Percentiles rank a stretch among this genome's conserved stretches.
Conservation (phyloP, 176 grass and related monocot species). For the Tillandsia fasciculata region DNA sequence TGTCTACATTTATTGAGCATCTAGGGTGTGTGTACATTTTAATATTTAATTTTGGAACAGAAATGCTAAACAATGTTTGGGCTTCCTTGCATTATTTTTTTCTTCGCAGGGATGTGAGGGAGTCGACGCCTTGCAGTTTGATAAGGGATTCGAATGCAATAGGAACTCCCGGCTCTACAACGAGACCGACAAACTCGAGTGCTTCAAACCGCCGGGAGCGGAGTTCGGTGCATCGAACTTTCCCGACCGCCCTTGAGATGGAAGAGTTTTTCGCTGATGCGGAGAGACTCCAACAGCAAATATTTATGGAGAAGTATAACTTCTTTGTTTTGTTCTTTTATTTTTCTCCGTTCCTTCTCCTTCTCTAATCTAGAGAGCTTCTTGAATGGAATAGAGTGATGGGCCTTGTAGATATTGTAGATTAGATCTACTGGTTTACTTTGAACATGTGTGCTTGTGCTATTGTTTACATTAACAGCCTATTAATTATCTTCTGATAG, state of each 20-base stretch:
- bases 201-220: conserved; percentile 19
- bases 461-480: too few relatives aligned
- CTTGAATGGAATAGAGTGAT: too few relatives aligned
- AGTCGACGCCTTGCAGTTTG: conserved; percentile 61
- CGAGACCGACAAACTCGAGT: conserved; percentile 30
- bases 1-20: neutral
- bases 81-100: neutral
- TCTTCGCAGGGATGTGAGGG: conserved; percentile 40
- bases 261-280: conserved; percentile 59
- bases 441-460: neutral
- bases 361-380: neutral
- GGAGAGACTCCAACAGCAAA: conserved; percentile 37
- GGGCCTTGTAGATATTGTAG: neutral
- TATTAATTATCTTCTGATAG: too few relatives aligned
- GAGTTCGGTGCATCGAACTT: conserved; percentile 9
- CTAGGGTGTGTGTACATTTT: neutral
- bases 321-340: neutral
- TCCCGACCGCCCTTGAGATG: conserved; percentile 48
- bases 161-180: conserved; percentile 54
- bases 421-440: conserved; percentile 3
- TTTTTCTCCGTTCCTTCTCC: neutral
- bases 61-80: neutral
- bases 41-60: neutral
- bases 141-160: conserved; percentile 49
- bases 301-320: conserved; percentile 48